phyloP scores from a whole-genome alignment of 352 stramenopile genomes.

The Phytophthora hibernalis region DNA sequence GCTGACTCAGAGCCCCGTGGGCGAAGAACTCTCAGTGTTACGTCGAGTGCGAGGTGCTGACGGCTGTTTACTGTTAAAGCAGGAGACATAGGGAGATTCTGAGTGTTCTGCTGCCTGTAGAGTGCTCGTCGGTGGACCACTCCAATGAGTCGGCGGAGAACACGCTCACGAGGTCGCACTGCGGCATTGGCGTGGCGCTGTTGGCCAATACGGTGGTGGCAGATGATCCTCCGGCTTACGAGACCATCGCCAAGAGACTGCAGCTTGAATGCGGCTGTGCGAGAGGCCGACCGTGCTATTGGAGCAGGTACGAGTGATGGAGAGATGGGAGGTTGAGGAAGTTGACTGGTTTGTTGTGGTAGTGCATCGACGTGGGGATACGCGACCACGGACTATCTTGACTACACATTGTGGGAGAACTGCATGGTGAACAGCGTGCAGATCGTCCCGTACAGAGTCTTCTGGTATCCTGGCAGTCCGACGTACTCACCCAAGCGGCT shows the following conservation, averaged over 20 bases:
- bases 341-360: constrained; percentile 11
- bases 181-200: constrained; percentile 44
- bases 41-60: constrained; percentile 44
- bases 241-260: constrained; percentile 50
- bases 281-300: constrained; percentile 72
- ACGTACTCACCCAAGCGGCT: constrained; percentile 70
- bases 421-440: constrained; percentile 59
- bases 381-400: constrained; percentile 63
- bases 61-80: neutral
- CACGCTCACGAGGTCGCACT: constrained; percentile 53
- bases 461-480: constrained; percentile 76
- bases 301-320: constrained; percentile 62
- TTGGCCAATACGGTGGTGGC: constrained; percentile 37
- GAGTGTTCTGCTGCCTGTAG: constrained; percentile 17
- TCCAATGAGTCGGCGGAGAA: constrained; percentile 56
- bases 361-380: constrained; percentile 51
- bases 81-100: neutral
- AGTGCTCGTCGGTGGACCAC: constrained; percentile 61
- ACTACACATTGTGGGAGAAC: constrained; percentile 57
- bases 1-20: constrained; percentile 28
- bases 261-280: constrained; percentile 80
- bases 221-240: constrained; percentile 40
- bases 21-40: constrained; percentile 40
- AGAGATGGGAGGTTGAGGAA: neutral
- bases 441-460: constrained; percentile 78